These are phyloP conservation scores for Amanita subjunquillea DNA, from an alignment of 768 basidiomycete species.

Conservation along the genomic window DNA sequence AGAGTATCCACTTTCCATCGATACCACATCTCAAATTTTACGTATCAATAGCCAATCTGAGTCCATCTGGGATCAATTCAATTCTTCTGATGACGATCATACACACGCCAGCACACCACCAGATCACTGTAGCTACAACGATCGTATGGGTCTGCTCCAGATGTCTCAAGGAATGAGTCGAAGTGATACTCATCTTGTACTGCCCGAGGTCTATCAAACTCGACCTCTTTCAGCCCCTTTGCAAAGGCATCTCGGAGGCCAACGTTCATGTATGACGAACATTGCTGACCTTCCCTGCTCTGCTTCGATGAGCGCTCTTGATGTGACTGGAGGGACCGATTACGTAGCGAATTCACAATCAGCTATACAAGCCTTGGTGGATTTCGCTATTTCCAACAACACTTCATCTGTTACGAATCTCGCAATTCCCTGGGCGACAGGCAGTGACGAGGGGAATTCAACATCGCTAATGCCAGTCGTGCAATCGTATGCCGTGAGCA, in stretches of 20 bases:
- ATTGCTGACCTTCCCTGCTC: constrained; percentile 3
- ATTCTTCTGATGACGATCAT: constrained; percentile 1
- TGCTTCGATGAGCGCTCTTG: constrained; percentile 3
- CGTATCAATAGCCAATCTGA: neutral
- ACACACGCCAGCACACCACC: constrained; percentile 5
- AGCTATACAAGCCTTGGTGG: neutral
- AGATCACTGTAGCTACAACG: neutral
- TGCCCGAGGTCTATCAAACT: constrained; percentile 2
- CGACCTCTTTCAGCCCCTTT: neutral
- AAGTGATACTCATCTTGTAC: constrained; percentile 5
- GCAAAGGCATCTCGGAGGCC: neutral
- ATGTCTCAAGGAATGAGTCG: constrained; percentile 7
- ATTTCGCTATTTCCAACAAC: neutral
- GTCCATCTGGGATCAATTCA: neutral
- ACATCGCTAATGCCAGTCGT: neutral
- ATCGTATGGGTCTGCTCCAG: constrained; percentile 1
- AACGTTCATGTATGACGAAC: neutral
- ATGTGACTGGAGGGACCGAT: neutral
- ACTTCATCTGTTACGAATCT: neutral
- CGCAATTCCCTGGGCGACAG: neutral
- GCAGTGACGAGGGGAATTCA: neutral
- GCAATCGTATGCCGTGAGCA: constrained; percentile 4
- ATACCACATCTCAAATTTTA: neutral
- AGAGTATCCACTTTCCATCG: neutral
- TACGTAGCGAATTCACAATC: neutral